A percentile compares a stretch with the other conserved stretches of the same genome.
These are phyloP conservation scores for Castanopsis chinensis DNA, from an alignment of 306 rosid genomes.

Conservation along the genomic window DNA sequence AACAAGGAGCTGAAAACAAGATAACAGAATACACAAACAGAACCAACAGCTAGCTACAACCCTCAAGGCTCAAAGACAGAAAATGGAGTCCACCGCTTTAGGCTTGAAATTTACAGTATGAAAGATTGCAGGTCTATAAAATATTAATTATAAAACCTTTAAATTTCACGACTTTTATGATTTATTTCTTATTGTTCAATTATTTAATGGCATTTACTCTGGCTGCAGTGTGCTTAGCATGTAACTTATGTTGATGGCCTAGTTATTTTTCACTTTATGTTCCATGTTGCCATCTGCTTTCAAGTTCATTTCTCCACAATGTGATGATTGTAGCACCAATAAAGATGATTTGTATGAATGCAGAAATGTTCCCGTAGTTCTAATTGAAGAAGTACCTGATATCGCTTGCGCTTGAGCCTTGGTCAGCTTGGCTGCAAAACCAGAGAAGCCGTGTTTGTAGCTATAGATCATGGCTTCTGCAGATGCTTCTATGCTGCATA, in stretches of 20 bases:
- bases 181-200: not conserved
- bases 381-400: conserved; percentile 15
- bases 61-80: too few relatives aligned
- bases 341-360: not conserved
- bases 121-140: not conserved
- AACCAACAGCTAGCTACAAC: too few relatives aligned
- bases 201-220: not conserved
- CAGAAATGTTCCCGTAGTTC: not conserved
- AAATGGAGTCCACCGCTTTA: not conserved
- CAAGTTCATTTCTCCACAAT: not conserved
- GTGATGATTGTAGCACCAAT: not conserved
- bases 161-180: not conserved
- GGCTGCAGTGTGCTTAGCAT: not conserved
- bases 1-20: too few relatives aligned
- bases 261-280: not conserved
- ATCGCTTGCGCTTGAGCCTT: conserved; percentile 29
- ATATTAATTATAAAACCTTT: not conserved
- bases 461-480: conserved; percentile 31
- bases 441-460: conserved; percentile 42
- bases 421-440: conserved; percentile 42
- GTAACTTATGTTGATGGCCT: not conserved
- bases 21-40: too few relatives aligned
- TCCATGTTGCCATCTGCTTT: not conserved
- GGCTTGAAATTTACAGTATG: not conserved
- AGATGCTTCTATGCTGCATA: conserved; percentile 31